These are phyloP conservation scores for Pinus taeda DNA, from an alignment of 75 land plant genomes.

Conservation along the genomic window DNA sequence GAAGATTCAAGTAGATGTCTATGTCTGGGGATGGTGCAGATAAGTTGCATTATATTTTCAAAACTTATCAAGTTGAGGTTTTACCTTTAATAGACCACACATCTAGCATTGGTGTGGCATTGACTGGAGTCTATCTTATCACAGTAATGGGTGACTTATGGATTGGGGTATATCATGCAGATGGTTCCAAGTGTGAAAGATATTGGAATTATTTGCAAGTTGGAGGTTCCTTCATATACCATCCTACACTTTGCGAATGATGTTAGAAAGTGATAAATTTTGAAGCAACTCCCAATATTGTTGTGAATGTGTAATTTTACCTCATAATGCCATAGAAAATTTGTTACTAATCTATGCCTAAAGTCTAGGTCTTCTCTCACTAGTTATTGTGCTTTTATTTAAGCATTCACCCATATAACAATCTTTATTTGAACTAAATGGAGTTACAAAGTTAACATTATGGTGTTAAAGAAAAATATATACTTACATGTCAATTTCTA, in stretches of 20 bases:
- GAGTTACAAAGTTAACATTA: too few relatives aligned
- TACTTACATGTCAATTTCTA: too few relatives aligned
- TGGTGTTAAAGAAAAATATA: too few relatives aligned
- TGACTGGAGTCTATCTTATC: conserved; percentile 43
- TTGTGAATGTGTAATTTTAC: neutral
- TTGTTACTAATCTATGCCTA: too few relatives aligned
- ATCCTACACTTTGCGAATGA: conserved; percentile 82
- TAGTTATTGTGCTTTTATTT: too few relatives aligned
- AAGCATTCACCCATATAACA: too few relatives aligned
- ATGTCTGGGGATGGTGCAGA: neutral
- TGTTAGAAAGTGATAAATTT: conserved; percentile 54
- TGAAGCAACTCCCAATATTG: conserved; percentile 1
- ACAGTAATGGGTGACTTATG: conserved; percentile 49
- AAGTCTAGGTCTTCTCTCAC: too few relatives aligned
- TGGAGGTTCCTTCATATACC: conserved; percentile 67
- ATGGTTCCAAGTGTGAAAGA: conserved; percentile 90
- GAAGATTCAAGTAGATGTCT: conserved; percentile 45
- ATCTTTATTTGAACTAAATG: too few relatives aligned
- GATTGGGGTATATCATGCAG: conserved; percentile 86
- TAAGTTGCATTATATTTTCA: too few relatives aligned
- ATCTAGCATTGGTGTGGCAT: conserved; percentile 20
- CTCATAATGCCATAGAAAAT: too few relatives aligned
- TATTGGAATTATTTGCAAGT: conserved; percentile 83
- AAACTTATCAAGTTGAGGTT: conserved; percentile 48
- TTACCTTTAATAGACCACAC: conserved; percentile 31